phyloP scores from a whole-genome alignment of 768 basidiomycete genomes.

The Scleroderma bovista region DNA sequence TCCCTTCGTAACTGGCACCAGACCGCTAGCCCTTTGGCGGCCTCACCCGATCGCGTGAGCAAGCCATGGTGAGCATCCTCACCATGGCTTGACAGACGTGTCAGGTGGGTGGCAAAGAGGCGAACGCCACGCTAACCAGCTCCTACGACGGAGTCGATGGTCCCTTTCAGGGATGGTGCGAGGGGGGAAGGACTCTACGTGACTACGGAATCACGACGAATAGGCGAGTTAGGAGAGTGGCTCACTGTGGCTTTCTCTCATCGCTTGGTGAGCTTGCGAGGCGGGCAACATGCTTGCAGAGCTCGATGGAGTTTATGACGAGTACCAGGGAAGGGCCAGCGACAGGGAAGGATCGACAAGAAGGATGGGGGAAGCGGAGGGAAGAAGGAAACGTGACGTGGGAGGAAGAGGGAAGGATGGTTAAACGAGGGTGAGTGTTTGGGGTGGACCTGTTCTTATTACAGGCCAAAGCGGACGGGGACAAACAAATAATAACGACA shows the following conservation, averaged over 20 bases:
- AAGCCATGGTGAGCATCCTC: neutral
- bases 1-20: neutral
- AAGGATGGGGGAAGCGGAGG: neutral
- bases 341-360: too few species aligned
- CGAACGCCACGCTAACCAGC: neutral
- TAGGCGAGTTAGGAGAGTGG: too few species aligned
- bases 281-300: too few species aligned
- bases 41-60: neutral
- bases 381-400: neutral
- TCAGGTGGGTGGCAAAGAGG: neutral
- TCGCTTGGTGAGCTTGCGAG: too few species aligned
- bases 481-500: too few species aligned
- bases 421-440: neutral
- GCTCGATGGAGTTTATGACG: too few species aligned
- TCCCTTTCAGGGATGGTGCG: neutral
- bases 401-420: neutral
- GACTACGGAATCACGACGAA: too few species aligned
- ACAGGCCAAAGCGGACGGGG: neutral
- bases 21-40: neutral
- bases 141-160: neutral
- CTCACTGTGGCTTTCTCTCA: too few species aligned
- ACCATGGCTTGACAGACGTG: neutral
- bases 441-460: neutral
- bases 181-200: too few species aligned
- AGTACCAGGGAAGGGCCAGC: too few species aligned